These are phyloP conservation scores for Lantana camara DNA, from an alignment of 257 asterid genomes.

Conservation along the genomic window DNA sequence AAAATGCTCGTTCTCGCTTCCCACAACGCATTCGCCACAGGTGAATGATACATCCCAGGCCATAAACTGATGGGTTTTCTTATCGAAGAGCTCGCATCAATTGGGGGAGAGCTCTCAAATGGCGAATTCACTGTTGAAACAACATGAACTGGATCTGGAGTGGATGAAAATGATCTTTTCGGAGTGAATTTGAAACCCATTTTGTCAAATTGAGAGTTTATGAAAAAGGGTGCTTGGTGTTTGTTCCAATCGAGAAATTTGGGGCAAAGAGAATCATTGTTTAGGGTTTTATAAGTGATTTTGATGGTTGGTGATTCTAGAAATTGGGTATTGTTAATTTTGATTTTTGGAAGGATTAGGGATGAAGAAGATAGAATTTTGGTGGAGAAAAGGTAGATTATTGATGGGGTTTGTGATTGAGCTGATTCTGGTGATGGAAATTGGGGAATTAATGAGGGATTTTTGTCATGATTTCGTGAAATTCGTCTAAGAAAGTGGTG, in stretches of 20 bases:
- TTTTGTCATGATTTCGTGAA: conserved; percentile 20
- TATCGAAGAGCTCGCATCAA: conserved; percentile 86
- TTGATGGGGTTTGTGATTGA: conserved; percentile 27
- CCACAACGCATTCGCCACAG: conserved; percentile 92
- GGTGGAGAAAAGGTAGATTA: conserved; percentile 30
- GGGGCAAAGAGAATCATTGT: conserved; percentile 32
- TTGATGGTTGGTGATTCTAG: conserved; percentile 30
- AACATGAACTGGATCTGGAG: conserved; percentile 35
- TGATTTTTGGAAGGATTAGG: conserved; percentile 27
- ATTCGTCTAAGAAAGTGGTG: conserved; percentile 29
- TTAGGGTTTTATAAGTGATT: conserved; percentile 1
- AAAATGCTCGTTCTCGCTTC: conserved; percentile 76
- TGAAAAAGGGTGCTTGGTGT: conserved; percentile 28
- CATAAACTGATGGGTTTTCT: conserved; percentile 80
- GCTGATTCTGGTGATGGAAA: conserved; percentile 5
- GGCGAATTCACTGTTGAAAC: conserved; percentile 34
- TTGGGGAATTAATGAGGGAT: conserved; percentile 20
- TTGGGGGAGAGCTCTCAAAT: conserved; percentile 43
- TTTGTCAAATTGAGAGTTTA: conserved; percentile 8
- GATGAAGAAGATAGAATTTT: conserved; percentile 29
- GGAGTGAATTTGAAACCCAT: conserved; percentile 28
- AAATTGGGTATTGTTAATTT: conserved; percentile 24
- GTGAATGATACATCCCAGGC: conserved; percentile 96
- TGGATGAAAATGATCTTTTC: conserved; percentile 45
- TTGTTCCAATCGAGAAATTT: conserved; percentile 22